phyloP scores from a whole-genome alignment of 2,329 filamentous ascomycete genomes.

The Raffaelea deltoideospora region DNA sequence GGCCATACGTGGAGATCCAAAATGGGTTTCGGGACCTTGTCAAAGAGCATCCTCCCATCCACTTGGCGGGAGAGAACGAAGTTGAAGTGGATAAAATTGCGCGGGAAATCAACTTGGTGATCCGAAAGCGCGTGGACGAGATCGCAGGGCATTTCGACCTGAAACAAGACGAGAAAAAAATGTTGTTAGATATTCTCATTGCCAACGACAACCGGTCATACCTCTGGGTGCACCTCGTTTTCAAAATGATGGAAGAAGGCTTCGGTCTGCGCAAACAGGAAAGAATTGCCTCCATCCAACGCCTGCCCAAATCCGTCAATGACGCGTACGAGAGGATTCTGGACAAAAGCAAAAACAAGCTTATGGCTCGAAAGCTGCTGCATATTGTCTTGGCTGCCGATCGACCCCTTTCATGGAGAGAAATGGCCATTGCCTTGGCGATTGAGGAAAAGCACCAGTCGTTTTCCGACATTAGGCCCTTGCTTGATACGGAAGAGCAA shows the following conservation, averaged over 20 bases:
- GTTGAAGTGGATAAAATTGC: slow-evolving; percentile 11
- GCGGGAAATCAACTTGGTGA: slow-evolving; percentile 15
- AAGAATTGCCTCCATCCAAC: neutral
- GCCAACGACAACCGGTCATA: slow-evolving; percentile 11
- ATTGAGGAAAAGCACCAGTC: slow-evolving; percentile 5
- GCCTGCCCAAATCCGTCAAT: slow-evolving; percentile 13
- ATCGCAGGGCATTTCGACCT: neutral
- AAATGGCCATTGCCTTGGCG: slow-evolving; percentile 17
- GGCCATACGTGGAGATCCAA: slow-evolving; percentile 17
- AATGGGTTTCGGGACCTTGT: slow-evolving; percentile 11
- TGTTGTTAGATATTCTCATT: slow-evolving; percentile 6
- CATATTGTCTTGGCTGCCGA: slow-evolving; percentile 19
- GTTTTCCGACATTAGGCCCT: slow-evolving; percentile 5
- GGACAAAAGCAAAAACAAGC: slow-evolving; percentile 11
- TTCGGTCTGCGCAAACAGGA: neutral
- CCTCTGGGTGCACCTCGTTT: slow-evolving; percentile 12
- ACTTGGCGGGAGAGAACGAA: slow-evolving; percentile 15
- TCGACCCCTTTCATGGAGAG: slow-evolving; percentile 17
- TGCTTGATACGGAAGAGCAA: slow-evolving; percentile 7
- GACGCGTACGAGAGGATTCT: slow-evolving; percentile 22
- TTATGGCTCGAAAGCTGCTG: slow-evolving; percentile 16
- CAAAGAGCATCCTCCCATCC: slow-evolving; percentile 13
- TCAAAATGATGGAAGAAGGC: slow-evolving; percentile 8
- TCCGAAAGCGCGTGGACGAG: neutral
- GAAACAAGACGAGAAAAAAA: neutral